Conservation (phyloP, 208 protist genomes). For the Trypanosoma melophagium region DNA sequence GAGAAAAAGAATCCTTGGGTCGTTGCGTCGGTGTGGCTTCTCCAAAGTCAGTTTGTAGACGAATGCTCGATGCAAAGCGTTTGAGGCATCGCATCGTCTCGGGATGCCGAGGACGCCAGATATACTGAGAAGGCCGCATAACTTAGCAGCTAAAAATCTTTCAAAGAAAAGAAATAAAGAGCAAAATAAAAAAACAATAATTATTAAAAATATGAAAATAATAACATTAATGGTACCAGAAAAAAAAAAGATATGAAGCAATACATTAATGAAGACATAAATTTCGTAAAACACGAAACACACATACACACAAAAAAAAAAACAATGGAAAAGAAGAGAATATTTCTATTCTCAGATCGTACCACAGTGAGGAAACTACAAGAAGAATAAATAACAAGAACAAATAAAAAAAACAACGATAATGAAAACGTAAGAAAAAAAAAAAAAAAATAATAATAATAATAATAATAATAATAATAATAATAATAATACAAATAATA, state of each 20-base stretch:
- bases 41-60: conserved; percentile 73
- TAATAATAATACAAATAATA: no score
- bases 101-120: conserved; percentile 51
- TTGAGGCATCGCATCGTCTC: conserved; percentile 24
- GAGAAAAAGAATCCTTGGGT: conserved; percentile 35
- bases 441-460: no score
- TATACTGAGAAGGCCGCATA: conserved; percentile 46
- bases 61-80: conserved; percentile 38
- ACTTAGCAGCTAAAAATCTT: conserved; percentile 26
- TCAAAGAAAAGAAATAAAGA: not conserved
- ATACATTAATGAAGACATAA: no score
- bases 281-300: no score
- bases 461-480: no score
- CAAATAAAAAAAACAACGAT: no score
- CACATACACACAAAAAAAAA: no score
- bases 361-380: no score
- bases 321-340: no score
- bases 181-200: conserved; percentile 18
- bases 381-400: no score
- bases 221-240: conserved; percentile 1
- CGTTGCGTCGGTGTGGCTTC: conserved; percentile 65
- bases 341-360: no score
- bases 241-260: conserved; percentile 7
- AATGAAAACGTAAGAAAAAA: no score
- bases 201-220: conserved; percentile 8